Base-by-base conservation (phyloP, 2,329 filamentous ascomycete genomes). In the Ophiosphaerella herpotricha region DNA sequence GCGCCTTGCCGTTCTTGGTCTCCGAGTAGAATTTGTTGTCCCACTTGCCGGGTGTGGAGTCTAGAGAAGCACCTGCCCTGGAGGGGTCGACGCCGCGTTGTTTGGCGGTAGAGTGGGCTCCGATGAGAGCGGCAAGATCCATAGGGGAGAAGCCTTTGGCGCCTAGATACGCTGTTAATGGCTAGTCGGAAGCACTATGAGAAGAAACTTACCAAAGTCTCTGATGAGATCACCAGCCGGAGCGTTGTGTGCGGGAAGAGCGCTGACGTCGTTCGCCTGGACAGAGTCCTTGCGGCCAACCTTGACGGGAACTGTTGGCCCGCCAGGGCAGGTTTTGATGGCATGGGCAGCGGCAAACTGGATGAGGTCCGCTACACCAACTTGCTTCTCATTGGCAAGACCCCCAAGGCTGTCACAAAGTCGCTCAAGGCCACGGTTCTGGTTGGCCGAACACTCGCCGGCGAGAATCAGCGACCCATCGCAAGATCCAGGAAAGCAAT, bases 361-460 rank as follows among this genome's bases (percentile, higher is more conserved):
- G 38, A 73, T 72, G 21, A 72, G 55, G 41, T 73, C 70, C 18
- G 63, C 70, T 13, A 64, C 56, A 4, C 69, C 68, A 18, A 73
- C 70, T 7, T 58, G 61, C 39, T 77, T 78, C 40, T 76, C 68
- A 12, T 58, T 58, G 29, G 75, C 75, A 52, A 80, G 72, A 4
- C 54, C 55, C 33, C 67, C 66, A 1, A 79, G 70, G 44, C 74
- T 72, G 3, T 58, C 55, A 13, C 74, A 76, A 23, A 81, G 75
- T 4, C 66, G 68, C 46, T 71, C 56, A 1, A 85, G 69, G 0
- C 79, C 80, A 2, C 47, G 60, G 61, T 84, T 75, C 45, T 75
- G 70, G 0, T 44, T 8, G 14, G 73, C 67, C 1, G 61, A 57
- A 52, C 74, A 74, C 43, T 73, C 70, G 16, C 65, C 48, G 16